Conservation (phyloP, 2,329 filamentous ascomycete species). For the Sporothrix brasiliensis region DNA sequence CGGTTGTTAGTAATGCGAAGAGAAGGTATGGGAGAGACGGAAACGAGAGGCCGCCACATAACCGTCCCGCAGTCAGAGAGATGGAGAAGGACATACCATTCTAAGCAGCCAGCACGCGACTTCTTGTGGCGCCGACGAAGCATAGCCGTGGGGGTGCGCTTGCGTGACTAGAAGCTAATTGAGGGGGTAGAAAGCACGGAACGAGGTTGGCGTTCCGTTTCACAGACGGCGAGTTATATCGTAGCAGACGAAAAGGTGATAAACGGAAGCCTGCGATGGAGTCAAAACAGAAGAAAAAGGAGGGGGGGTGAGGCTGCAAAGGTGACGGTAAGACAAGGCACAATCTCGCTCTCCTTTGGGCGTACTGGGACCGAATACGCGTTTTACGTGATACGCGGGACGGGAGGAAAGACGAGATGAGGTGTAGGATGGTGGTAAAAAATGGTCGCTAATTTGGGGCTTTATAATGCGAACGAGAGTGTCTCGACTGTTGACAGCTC, state of each 20-base stretch:
- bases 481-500: background rate
- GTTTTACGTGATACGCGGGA: slow-evolving; percentile 27
- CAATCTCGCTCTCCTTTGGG: slow-evolving; percentile 3
- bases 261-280: background rate
- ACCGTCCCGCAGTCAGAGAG: background rate
- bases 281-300: background rate
- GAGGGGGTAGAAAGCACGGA: background rate
- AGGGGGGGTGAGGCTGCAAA: background rate
- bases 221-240: slow-evolving; percentile 4
- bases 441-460: slow-evolving; percentile 3
- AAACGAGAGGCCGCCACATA: background rate
- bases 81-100: slow-evolving; percentile 37
- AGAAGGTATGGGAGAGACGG: background rate
- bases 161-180: background rate
- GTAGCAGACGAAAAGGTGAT: background rate
- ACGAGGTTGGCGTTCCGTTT: background rate
- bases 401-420: background rate
- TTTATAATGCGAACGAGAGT: slow-evolving; percentile 18
- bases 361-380: slow-evolving; percentile 16
- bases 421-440: background rate
- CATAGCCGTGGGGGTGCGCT: slow-evolving; percentile 28
- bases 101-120: slow-evolving; percentile 41
- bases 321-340: background rate
- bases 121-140: slow-evolving; percentile 43
- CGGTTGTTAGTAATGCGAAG: background rate